phyloP scores from a whole-genome alignment of 2,329 filamentous ascomycete species.

The Botrytis pseudocinerea region DNA sequence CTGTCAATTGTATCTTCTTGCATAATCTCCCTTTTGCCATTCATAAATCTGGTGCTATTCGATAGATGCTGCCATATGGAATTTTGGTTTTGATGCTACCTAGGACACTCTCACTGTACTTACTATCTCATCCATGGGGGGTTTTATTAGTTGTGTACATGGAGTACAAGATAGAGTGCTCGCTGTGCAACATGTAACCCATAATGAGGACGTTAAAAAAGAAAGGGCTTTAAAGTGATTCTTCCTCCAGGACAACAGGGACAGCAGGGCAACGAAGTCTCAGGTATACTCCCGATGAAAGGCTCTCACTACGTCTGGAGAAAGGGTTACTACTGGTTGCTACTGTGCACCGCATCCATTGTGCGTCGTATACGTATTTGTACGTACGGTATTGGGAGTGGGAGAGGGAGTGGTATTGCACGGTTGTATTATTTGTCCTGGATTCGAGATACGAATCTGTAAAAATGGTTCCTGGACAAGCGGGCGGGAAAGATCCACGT shows the following conservation, averaged over 20 bases:
- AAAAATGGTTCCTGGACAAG: not conserved
- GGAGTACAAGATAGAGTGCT: slow-evolving; percentile 20
- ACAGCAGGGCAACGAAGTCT: slow-evolving; percentile 6
- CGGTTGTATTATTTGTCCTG: not conserved
- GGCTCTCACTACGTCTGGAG: not conserved
- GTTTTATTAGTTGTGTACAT: not conserved
- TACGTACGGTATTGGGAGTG: not conserved
- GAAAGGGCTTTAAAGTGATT: not conserved
- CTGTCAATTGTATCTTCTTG: not conserved
- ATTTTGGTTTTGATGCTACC: not conserved
- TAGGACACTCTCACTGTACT: not conserved
- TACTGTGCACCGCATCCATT: not conserved
- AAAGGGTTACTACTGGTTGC: slow-evolving; percentile 8
- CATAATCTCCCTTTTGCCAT: not conserved
- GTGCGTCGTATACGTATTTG: not conserved
- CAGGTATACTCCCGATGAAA: slow-evolving; percentile 12
- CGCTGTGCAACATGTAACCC: not conserved
- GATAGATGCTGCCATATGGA: not conserved
- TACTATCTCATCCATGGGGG: not conserved
- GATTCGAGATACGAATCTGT: slow-evolving; percentile 3
- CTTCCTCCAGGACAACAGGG: not conserved
- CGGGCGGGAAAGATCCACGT: slow-evolving; percentile 2
- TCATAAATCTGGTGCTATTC: not conserved
- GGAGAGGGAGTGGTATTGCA: not conserved
- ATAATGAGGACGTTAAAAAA: not conserved